These are phyloP conservation scores for Hibiscus tridactylites DNA, from an alignment of 345 rosid genomes.

Conservation along the genomic window DNA sequence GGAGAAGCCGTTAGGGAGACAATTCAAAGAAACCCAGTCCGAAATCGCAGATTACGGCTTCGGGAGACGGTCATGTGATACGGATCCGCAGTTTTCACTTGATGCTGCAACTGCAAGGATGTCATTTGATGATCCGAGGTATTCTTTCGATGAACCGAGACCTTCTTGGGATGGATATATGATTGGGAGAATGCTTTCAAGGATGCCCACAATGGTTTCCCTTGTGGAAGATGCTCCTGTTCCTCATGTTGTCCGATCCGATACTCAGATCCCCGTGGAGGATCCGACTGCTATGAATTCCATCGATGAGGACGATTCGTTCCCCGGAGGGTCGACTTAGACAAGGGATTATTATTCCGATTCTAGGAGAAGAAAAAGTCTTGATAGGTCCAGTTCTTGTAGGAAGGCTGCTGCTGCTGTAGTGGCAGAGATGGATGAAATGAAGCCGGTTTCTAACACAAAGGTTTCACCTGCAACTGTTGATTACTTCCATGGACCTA, in stretches of 20 bases:
- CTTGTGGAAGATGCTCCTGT: constrained; percentile 89
- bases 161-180: constrained; percentile 92
- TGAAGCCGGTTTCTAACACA: constrained; percentile 52
- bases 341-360: constrained; percentile 84
- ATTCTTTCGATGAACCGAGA: constrained; percentile 87
- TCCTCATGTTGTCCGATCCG: constrained; percentile 47
- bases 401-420: constrained; percentile 75
- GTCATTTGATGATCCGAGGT: constrained; percentile 80
- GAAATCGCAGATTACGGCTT: constrained; percentile 96
- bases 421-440: constrained; percentile 70
- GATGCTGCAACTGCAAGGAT: constrained; percentile 59
- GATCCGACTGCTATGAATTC: constrained; percentile 32
- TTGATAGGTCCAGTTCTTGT: constrained; percentile 70
- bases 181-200: constrained; percentile 57
- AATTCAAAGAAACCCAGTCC: constrained; percentile 87
- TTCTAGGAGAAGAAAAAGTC: constrained; percentile 79
- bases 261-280: constrained; percentile 70
- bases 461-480: constrained; percentile 64
- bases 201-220: constrained; percentile 82
- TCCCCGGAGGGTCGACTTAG: constrained; percentile 91
- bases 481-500: constrained; percentile 39
- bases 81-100: constrained; percentile 89
- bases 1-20: constrained; percentile 90
- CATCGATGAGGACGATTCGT: constrained; percentile 33
- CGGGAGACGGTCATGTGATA: constrained; percentile 91